These are phyloP conservation scores for Pyrenochaeta sp. DNA, from an alignment of 2,329 filamentous ascomycete genomes.

Conservation along the genomic window DNA sequence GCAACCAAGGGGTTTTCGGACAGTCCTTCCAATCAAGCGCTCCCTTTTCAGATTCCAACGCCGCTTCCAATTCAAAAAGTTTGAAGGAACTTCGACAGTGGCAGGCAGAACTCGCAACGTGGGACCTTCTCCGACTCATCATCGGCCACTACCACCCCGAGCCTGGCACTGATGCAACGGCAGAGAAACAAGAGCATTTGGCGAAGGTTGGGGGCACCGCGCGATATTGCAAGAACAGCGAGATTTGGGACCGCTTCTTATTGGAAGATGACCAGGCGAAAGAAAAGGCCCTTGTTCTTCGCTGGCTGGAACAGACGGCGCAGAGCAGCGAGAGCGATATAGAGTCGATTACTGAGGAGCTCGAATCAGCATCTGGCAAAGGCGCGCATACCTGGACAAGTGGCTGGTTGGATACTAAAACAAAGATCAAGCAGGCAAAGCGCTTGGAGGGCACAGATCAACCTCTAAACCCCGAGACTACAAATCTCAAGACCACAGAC, in stretches of 20 bases:
- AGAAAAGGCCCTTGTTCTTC: constrained; percentile 81
- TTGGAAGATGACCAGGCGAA: constrained; percentile 74
- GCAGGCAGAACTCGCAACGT: constrained; percentile 87
- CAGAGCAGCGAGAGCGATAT: constrained; percentile 73
- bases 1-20: constrained; percentile 20
- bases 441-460: constrained; percentile 64
- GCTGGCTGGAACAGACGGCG: constrained; percentile 85
- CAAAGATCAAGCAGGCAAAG: constrained; percentile 90
- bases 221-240: constrained; percentile 66
- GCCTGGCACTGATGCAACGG: constrained; percentile 40
- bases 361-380: constrained; percentile 76
- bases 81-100: constrained; percentile 68
- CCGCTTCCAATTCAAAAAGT: constrained; percentile 41
- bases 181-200: constrained; percentile 45
- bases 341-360: constrained; percentile 75
- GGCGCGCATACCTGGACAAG: constrained; percentile 73
- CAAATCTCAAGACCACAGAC: constrained; percentile 54
- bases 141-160: constrained; percentile 71
- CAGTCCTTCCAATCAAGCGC: constrained; percentile 27
- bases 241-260: constrained; percentile 78
- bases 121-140: constrained; percentile 82
- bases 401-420: constrained; percentile 92
- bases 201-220: constrained; percentile 42
- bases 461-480: constrained; percentile 50
- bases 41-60: constrained; percentile 23